phyloP scores from a whole-genome alignment of 768 basidiomycete genomes.

The Xerocomellus amylosporus region DNA sequence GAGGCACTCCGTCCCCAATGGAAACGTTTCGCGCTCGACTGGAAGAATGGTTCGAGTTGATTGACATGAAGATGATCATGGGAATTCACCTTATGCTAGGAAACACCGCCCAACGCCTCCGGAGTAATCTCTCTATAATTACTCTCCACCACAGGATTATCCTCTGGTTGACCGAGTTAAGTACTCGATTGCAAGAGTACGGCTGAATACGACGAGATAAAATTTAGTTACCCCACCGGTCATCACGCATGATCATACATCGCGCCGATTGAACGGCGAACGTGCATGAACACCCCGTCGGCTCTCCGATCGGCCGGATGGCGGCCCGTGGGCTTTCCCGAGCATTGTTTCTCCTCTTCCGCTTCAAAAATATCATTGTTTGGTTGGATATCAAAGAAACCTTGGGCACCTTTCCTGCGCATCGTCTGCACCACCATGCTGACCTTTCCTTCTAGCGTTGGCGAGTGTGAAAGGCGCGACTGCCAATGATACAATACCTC shows the following conservation, averaged over 20 bases:
- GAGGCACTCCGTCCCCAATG: constrained; percentile 2
- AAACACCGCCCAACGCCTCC: not conserved
- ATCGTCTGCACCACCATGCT: constrained; percentile 13
- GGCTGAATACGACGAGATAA: not conserved
- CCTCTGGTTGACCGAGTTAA: not conserved
- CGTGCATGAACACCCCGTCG: constrained; percentile 2
- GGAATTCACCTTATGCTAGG: constrained; percentile 1
- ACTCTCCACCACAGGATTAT: not conserved
- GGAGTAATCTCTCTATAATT: not conserved
- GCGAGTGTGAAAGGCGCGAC: not conserved
- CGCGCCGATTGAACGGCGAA: constrained; percentile 8
- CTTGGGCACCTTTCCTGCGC: not conserved
- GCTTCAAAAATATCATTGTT: not conserved
- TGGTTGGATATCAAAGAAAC: constrained; percentile 4
- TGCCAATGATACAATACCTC: constrained; percentile 18
- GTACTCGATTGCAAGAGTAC: not conserved
- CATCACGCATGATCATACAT: not conserved
- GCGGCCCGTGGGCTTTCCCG: not conserved
- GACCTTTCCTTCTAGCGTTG: constrained; percentile 13
- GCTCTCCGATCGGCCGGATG: not conserved
- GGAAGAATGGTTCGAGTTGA: not conserved
- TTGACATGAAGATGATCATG: not conserved
- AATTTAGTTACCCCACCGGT: not conserved
- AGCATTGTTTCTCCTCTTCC: not conserved
- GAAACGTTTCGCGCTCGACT: not conserved